A percentile compares a stretch with the other conserved stretches of the same genome.
phyloP scores from a whole-genome alignment of 371 early-diverging fungal genomes.

The Coemansia sp. region DNA sequence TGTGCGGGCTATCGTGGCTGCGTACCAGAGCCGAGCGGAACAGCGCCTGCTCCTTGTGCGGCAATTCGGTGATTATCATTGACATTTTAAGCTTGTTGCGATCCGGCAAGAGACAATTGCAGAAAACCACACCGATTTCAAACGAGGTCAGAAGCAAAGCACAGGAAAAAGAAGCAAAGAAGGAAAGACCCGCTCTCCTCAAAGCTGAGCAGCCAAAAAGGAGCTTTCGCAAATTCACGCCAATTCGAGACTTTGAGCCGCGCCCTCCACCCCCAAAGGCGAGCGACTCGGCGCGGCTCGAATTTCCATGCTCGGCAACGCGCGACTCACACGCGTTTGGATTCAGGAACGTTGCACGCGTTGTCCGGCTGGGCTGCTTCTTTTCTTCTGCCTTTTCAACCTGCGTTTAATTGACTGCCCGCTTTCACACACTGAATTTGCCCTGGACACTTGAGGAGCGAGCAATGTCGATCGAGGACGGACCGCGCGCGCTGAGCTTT shows the following conservation, averaged over 20 bases:
- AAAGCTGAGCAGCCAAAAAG: too few relatives aligned
- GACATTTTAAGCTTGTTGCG: conserved; percentile 25
- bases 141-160: not conserved
- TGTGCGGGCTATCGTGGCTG: not conserved
- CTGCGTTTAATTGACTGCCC: not conserved
- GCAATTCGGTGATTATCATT: conserved; percentile 44
- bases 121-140: not conserved
- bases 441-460: too few relatives aligned
- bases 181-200: too few relatives aligned
- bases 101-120: not conserved
- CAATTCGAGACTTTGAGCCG: too few relatives aligned
- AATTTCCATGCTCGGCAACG: too few relatives aligned
- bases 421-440: too few relatives aligned
- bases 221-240: too few relatives aligned
- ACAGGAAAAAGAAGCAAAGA: not conserved
- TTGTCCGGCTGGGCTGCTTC: not conserved
- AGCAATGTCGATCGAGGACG: conserved; percentile 34
- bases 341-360: too few relatives aligned
- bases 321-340: not conserved
- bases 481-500: conserved; percentile 46
- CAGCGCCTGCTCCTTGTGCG: conserved; percentile 49
- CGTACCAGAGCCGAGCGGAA: conserved; percentile 51
- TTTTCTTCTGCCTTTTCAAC: not conserved
- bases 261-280: not conserved
- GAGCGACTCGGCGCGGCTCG: not conserved